Conservation (phyloP, 2,329 filamentous ascomycete genomes). For the Xylaria sp. region DNA sequence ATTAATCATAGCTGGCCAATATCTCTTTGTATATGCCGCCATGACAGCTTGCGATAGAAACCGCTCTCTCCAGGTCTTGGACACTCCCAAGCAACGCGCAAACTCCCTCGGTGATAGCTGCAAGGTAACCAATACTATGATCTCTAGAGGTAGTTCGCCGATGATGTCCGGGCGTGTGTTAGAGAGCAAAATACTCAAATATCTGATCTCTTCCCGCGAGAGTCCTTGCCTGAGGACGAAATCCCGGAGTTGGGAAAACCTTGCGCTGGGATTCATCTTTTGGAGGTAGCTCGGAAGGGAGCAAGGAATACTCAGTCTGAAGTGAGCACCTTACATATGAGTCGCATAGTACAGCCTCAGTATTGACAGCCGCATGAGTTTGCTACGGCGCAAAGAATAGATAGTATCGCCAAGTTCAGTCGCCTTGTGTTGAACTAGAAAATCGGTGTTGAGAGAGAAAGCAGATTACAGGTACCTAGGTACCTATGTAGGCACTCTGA, state of each 20-base stretch:
- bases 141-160: constrained; percentile 42
- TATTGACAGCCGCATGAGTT: too few species aligned
- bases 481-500: too few species aligned
- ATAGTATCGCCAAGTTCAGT: too few species aligned
- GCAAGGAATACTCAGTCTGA: not conserved
- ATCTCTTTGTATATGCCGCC: constrained; percentile 17
- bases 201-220: constrained; percentile 38
- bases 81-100: constrained; percentile 41
- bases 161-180: constrained; percentile 35
- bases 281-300: not conserved
- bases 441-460: too few species aligned
- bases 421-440: too few species aligned
- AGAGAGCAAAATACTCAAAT: constrained; percentile 40
- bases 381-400: too few species aligned
- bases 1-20: constrained; percentile 39
- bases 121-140: constrained; percentile 37
- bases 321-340: not conserved
- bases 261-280: not conserved
- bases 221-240: constrained; percentile 30
- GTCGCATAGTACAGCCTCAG: too few species aligned
- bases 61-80: constrained; percentile 42
- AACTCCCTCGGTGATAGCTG: constrained; percentile 37
- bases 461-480: too few species aligned
- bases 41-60: constrained; percentile 40
- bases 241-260: constrained; percentile 30